Base-by-base conservation (phyloP, 2,329 filamentous ascomycete species). In the Xylaria sp. region DNA sequence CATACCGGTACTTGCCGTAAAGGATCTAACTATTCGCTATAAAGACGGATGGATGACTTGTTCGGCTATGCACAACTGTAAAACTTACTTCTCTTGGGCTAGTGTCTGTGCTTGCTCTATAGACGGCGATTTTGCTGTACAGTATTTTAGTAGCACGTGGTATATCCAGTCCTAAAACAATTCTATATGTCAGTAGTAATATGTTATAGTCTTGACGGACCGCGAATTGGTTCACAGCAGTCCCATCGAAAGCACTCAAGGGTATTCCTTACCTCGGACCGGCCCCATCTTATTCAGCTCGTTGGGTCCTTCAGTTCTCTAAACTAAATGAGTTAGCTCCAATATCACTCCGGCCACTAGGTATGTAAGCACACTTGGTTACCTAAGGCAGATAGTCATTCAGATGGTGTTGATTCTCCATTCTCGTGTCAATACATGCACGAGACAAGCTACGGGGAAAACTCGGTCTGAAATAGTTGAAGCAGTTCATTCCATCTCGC, bases 231-330 rank as follows among this genome's bases (percentile, higher is more conserved):
- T 58, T 26, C 36, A 42, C 28, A 58, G 17, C 23, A 42, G 44
- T 57, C 31, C 28, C 40, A 31, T 31, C 46, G 51, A 33, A 60
- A 33, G 5, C 26, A 20, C 42, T 26, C 62, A 58, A 54, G 49
- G 51, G 44, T 61, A 5, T 54, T 44, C 63, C 63, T 46, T 65
- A 48, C 48, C 36, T 36, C n/a, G 42, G 46, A 44, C 54, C 49
- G 63, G 48, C 53, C 44, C 44, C 61, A 61, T 62, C 31, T 62
- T 61, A 44, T n/a, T 48, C 53, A 57, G 51, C 60, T 40, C 33
- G 33, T 61, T 58, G 23, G 40, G 44, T 40, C 23, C 56, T 51
- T n/a, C 61, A 28, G 51, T 46, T 53, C 31, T 58, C 26, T 33
- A 23, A 38, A 46, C 57, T 31, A 58, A 51, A 40, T 44, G 38